Evolutionary conservation across 2,329 filamentous ascomycete genomes (phyloP).

Genomic region (Phaeosphaeria sp.): DNA sequence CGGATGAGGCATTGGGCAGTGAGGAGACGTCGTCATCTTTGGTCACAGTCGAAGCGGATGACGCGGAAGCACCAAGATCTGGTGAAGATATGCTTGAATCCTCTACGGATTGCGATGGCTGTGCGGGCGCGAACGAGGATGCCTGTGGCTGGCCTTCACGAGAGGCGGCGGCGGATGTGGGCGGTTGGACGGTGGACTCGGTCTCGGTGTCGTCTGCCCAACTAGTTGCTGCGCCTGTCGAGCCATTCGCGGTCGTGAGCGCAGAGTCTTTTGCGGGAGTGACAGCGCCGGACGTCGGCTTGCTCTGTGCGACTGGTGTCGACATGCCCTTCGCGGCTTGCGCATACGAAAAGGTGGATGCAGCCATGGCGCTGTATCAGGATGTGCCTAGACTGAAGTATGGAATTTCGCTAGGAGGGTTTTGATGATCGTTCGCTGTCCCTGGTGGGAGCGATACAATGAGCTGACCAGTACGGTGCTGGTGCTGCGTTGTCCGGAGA

Average conservation of each 20-base stretch:
- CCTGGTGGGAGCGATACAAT: constrained; percentile 39
- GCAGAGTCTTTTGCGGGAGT: constrained; percentile 51
- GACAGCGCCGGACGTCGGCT: constrained; percentile 51
- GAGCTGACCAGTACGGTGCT: constrained; percentile 38
- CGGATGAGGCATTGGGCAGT: constrained; percentile 67
- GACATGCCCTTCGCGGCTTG: constrained; percentile 88
- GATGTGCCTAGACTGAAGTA: constrained; percentile 11
- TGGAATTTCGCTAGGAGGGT: constrained; percentile 7
- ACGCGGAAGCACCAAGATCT: constrained; percentile 59
- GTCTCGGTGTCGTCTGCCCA: constrained; percentile 59
- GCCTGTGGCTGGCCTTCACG: constrained; percentile 29
- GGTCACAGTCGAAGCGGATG: constrained; percentile 59
- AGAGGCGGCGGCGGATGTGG: constrained; percentile 13
- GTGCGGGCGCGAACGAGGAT: constrained; percentile 23
- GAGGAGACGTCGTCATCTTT: constrained; percentile 68
- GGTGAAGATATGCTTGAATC: constrained; percentile 56
- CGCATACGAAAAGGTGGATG: constrained; percentile 82
- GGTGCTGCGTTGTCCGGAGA: constrained; percentile 48
- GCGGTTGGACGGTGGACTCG: constrained; percentile 34
- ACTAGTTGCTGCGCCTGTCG: constrained; percentile 46
- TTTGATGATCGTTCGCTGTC: constrained; percentile 30
- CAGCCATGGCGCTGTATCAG: constrained; percentile 30
- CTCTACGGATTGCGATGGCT: constrained; percentile 19
- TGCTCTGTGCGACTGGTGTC: constrained; percentile 52
- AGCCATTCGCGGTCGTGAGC: constrained; percentile 26